Base-by-base conservation (phyloP, 805 yeast species). In the Pichia thaimueangensis region DNA sequence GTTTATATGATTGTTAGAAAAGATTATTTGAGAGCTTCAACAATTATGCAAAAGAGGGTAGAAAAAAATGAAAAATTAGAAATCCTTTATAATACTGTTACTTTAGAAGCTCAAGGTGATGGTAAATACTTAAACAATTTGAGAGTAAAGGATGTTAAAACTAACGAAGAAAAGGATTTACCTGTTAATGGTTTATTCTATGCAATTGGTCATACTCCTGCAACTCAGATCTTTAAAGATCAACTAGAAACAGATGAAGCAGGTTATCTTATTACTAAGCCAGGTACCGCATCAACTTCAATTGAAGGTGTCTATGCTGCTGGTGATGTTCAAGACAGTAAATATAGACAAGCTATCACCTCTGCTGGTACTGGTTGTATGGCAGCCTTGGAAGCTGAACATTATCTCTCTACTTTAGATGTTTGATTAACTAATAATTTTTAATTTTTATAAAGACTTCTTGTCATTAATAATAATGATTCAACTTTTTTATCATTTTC, bases 301-400 rank as follows among this genome's bases (percentile, higher is more conserved):
- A 76, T 91, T 46, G 77, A 76, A 58, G 97, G 97, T 63, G 86
- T 93, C 48, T 93, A 84, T 55, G 98, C 98, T 47, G 98, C 98
- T 47, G 98, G 98, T 69, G 98, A 93, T 62, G 98, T 93, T 45
- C 98, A 93, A 69, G 98, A 93, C 69, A 82, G 86, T 66, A 78
- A 77, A 63, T 93, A 91, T 69, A 86, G 98, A 80, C 98, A 93
- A 73, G 98, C 98, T 45, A 87, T 93, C 61, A 93, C 98, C 32
- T 88, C 97, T 64, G 98, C 98, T n/a, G 98, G 98, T 60, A 76
- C 96, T 50, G 98, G 98, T 50, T 93, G 98, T 75, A 91, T 89
- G 97, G 98, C 98, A 57, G 98, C 95, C 47, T 76, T 93, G 48
- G 97, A 93, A 58, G 86, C 91, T 59, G 97, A 89, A 70, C 82